phyloP scores from a whole-genome alignment of 2,329 filamentous ascomycete genomes.

The Lojkania enalia region DNA sequence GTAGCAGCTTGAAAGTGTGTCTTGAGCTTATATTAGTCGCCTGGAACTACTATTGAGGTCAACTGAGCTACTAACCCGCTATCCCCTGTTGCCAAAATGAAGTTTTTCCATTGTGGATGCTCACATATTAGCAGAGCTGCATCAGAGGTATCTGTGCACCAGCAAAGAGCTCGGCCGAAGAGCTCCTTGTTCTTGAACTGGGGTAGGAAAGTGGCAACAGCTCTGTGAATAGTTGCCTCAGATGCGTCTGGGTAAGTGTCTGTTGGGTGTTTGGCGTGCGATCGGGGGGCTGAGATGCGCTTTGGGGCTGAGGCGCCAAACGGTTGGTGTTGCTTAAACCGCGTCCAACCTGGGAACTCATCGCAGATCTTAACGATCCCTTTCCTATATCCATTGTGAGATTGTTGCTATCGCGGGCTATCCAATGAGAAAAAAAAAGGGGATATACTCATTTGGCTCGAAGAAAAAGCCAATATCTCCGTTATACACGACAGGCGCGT shows the following conservation, averaged over 20 bases:
- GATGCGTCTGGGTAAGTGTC: slow-evolving; percentile 48
- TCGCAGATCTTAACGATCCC: slow-evolving; percentile 58
- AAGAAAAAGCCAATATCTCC: slow-evolving; percentile 56
- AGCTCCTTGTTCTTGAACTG: slow-evolving; percentile 44
- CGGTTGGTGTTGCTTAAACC: slow-evolving; percentile 38
- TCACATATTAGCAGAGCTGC: slow-evolving; percentile 64
- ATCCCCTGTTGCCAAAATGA: slow-evolving; percentile 53
- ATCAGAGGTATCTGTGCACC: slow-evolving; percentile 65
- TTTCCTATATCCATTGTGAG: slow-evolving; percentile 38
- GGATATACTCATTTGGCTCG: slow-evolving; percentile 49
- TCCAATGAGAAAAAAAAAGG: slow-evolving; percentile 44
- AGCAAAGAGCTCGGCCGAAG: slow-evolving; percentile 55
- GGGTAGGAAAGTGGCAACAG: slow-evolving; percentile 49
- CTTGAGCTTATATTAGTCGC: slow-evolving; percentile 25
- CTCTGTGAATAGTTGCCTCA: slow-evolving; percentile 45
- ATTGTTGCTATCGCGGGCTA: slow-evolving; percentile 50
- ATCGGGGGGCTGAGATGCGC: slow-evolving; percentile 56
- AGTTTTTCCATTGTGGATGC: slow-evolving; percentile 55
- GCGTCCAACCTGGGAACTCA: slow-evolving; percentile 58
- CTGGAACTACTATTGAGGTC: background rate
- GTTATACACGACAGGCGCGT: slow-evolving; percentile 60
- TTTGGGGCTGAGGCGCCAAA: slow-evolving; percentile 55
- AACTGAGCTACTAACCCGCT: slow-evolving; percentile 48
- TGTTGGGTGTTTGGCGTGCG: slow-evolving; percentile 51
- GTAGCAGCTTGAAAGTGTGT: slow-evolving; percentile 53